phyloP scores from a whole-genome alignment of 2,329 filamentous ascomycete species.

The Teratosphaeria pseudoeucalypti region DNA sequence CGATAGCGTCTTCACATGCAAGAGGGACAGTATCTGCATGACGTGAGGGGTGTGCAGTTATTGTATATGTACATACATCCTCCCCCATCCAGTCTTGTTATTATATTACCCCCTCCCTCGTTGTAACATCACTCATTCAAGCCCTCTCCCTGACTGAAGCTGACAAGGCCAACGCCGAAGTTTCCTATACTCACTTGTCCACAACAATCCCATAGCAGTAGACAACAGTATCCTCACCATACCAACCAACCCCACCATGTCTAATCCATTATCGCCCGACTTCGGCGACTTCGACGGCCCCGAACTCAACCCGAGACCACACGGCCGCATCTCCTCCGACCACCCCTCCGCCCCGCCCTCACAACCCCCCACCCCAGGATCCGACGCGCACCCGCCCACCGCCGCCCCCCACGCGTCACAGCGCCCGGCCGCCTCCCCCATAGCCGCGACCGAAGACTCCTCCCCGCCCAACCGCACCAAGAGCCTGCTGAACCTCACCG shows the following conservation, averaged over 20 bases:
- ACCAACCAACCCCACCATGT: slow-evolving; percentile 10
- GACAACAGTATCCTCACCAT: no score
- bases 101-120: background rate
- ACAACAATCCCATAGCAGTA: no score
- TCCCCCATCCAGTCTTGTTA: no score
- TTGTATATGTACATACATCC: background rate
- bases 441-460: slow-evolving; percentile 8
- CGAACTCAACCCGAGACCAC: slow-evolving; percentile 43
- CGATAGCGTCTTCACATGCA: slow-evolving; percentile 7
- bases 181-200: background rate
- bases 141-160: background rate
- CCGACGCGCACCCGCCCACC: slow-evolving; percentile 2
- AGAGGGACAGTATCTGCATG: background rate
- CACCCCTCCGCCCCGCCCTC: slow-evolving; percentile 39
- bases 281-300: slow-evolving; percentile 11
- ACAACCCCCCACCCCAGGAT: slow-evolving; percentile 14
- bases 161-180: background rate
- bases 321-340: slow-evolving; percentile 54
- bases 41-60: background rate
- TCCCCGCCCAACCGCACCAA: slow-evolving; percentile 53
- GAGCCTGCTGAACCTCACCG: slow-evolving; percentile 76
- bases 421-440: background rate
- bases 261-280: slow-evolving; percentile 12
- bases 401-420: background rate
- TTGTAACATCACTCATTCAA: background rate